Conservation (phyloP, 2,329 filamentous ascomycete species). For the Fulvia fulva region DNA sequence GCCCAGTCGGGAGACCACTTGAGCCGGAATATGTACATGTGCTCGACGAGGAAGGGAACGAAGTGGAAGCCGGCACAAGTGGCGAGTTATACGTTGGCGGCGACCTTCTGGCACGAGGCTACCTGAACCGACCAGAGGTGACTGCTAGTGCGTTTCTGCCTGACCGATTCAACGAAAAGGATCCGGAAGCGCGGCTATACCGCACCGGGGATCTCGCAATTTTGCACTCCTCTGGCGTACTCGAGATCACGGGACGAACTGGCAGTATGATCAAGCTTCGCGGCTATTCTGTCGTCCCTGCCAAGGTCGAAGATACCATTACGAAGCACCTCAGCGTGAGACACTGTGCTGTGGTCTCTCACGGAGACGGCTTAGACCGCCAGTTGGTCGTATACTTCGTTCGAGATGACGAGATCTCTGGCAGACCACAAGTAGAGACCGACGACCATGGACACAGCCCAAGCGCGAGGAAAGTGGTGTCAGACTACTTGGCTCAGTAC, state of each 20-base stretch:
- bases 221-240: slow-evolving; percentile 60
- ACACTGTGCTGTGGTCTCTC: slow-evolving; percentile 67
- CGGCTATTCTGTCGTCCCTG: slow-evolving; percentile 73
- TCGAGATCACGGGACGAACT: slow-evolving; percentile 73
- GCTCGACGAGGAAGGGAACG: slow-evolving; percentile 63
- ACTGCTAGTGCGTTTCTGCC: slow-evolving; percentile 68
- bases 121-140: slow-evolving; percentile 74
- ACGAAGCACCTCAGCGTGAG: slow-evolving; percentile 65
- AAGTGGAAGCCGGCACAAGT: slow-evolving; percentile 57
- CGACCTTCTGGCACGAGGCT: slow-evolving; percentile 68
- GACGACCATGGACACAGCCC: slow-evolving; percentile 70
- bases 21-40: slow-evolving; percentile 68
- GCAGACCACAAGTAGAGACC: slow-evolving; percentile 60
- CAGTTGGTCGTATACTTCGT: slow-evolving; percentile 76
- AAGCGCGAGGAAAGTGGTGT: slow-evolving; percentile 60
- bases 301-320: slow-evolving; percentile 71
- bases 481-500: slow-evolving; percentile 69
- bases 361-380: slow-evolving; percentile 70
- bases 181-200: slow-evolving; percentile 65
- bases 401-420: slow-evolving; percentile 57
- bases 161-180: slow-evolving; percentile 56
- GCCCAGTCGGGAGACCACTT: slow-evolving; percentile 68
- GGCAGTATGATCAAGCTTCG: slow-evolving; percentile 78
- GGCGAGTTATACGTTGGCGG: slow-evolving; percentile 76
- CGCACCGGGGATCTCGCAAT: slow-evolving; percentile 69